These are phyloP conservation scores for Flaveria linearis DNA, from an alignment of 129 eudicot species.

Conservation along the genomic window DNA sequence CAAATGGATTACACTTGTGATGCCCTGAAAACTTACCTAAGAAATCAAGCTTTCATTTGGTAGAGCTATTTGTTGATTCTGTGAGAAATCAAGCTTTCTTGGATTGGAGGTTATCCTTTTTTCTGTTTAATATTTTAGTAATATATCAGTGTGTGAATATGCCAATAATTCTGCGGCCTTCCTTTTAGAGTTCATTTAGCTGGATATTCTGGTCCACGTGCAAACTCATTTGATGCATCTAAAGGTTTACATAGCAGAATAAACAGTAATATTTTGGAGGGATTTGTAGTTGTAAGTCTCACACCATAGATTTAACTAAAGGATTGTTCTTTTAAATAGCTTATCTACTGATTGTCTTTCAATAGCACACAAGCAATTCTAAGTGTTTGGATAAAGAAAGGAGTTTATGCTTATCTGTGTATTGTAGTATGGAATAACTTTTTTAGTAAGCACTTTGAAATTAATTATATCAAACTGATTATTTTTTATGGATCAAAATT, in stretches of 20 bases:
- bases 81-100: conserved; percentile 85
- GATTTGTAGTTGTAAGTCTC: conserved; percentile 82
- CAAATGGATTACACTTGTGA: conserved; percentile 77
- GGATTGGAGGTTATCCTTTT: conserved; percentile 66
- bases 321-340: no score
- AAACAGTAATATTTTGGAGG: conserved; percentile 61
- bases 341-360: neutral
- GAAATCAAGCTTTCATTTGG: conserved; percentile 59
- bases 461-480: no score
- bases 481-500: no score
- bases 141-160: conserved; percentile 36
- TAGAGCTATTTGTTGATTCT: conserved; percentile 76
- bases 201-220: conserved; percentile 79
- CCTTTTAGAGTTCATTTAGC: conserved; percentile 81
- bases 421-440: neutral
- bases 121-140: neutral
- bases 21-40: conserved; percentile 67
- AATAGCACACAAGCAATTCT: neutral
- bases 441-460: neutral
- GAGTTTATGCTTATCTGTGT: neutral
- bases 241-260: conserved; percentile 59
- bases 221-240: conserved; percentile 68
- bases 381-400: neutral
- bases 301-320: neutral
- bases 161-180: conserved; percentile 72